Evolutionary conservation across 2,329 filamentous ascomycete genomes (phyloP).

Genomic region (Arthrobotrys pseudoclavata): DNA sequence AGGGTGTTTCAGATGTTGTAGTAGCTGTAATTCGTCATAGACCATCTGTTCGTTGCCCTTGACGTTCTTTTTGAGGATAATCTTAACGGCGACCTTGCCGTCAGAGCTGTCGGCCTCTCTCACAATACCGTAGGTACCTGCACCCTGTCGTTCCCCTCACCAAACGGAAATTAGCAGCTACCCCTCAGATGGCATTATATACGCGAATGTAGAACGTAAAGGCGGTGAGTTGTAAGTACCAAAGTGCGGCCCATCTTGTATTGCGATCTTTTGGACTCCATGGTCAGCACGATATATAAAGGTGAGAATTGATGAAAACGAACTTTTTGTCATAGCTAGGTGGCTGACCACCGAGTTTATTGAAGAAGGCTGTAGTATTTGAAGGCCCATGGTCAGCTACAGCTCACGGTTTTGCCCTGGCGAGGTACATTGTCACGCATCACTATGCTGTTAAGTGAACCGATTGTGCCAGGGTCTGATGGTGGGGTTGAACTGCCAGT

Average conservation of each 20-base stretch:
- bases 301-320: conserved; percentile 63
- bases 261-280: conserved; percentile 73
- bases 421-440: conserved; percentile 31
- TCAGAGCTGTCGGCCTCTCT: conserved; percentile 88
- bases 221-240: conserved; percentile 55
- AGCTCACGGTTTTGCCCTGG: conserved; percentile 15
- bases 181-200: conserved; percentile 14
- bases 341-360: conserved; percentile 63
- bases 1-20: conserved; percentile 89
- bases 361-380: conserved; percentile 57
- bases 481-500: conserved; percentile 50
- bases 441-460: conserved; percentile 11
- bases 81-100: conserved; percentile 95
- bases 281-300: conserved; percentile 40
- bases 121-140: conserved; percentile 98
- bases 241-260: conserved; percentile 95
- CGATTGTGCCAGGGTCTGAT: conserved; percentile 29
- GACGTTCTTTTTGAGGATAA: conserved; percentile 99
- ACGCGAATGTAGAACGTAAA: conserved; percentile 8
- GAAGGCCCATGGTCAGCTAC: conserved; percentile 27
- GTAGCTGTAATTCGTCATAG: conserved; percentile 93
- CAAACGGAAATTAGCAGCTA: conserved; percentile 23
- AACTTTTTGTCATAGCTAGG: conserved; percentile 97
- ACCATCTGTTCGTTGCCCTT: conserved; percentile 99
- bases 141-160: conserved; percentile 70